Percentiles rank a stretch among this genome's conserved stretches.
Conservation (phyloP, 345 rosid species). For the Mercurialis annua region DNA sequence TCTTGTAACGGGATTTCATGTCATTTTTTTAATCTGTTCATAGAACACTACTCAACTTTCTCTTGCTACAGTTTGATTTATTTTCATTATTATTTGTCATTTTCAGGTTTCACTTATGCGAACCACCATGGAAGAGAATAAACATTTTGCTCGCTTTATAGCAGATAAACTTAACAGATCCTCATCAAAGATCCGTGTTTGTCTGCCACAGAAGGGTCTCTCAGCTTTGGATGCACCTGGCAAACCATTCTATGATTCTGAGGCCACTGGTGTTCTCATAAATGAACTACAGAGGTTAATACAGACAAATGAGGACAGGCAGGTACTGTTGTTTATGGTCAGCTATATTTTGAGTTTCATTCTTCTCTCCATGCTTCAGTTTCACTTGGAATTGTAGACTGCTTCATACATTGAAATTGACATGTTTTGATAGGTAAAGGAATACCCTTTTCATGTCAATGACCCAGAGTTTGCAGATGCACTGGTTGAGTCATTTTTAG, state of each 20-base stretch:
- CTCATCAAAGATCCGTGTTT: conserved; percentile 54
- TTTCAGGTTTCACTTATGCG: conserved; percentile 80
- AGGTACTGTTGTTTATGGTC: conserved; percentile 40
- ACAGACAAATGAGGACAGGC: conserved; percentile 51
- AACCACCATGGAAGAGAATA: conserved; percentile 77
- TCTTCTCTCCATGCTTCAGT: conserved; percentile 9
- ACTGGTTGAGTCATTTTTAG: conserved; percentile 68
- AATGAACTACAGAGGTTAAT: conserved; percentile 59
- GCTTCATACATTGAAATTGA: not conserved
- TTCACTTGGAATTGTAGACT: conserved; percentile 4
- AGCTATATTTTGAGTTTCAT: conserved; percentile 5
- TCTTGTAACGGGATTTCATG: not conserved
- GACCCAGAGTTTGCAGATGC: conserved; percentile 81
- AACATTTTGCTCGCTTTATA: conserved; percentile 64
- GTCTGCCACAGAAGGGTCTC: conserved; percentile 78
- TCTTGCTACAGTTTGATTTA: no score
- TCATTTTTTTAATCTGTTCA: not conserved
- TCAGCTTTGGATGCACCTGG: conserved; percentile 82
- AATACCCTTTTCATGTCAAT: conserved; percentile 65
- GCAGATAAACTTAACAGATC: conserved; percentile 76
- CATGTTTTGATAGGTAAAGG: conserved; percentile 48
- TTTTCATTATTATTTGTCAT: conserved; percentile 3
- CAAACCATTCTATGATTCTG: conserved; percentile 77
- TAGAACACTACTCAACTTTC: not conserved
- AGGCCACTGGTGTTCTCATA: conserved; percentile 58